These are phyloP conservation scores for Rostrohypoxylon terebratum DNA, from an alignment of 495 filamentous ascomycete genomes.

Conservation along the genomic window DNA sequence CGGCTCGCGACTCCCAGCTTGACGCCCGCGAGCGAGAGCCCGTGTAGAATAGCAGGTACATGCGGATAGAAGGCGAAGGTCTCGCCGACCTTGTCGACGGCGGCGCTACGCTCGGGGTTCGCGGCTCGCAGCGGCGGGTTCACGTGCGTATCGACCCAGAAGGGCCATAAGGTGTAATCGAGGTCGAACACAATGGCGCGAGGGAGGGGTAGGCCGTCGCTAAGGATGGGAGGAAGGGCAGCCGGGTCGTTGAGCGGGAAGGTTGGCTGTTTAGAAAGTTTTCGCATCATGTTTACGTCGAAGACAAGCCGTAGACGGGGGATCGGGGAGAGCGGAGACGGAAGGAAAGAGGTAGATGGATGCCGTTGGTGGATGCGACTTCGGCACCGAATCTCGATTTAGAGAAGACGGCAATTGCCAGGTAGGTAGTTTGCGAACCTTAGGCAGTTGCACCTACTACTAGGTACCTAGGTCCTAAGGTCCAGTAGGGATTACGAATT, in stretches of 20 bases:
- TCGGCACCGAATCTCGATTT: not conserved
- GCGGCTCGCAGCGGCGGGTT: slow-evolving; percentile 76
- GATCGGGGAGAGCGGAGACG: not conserved
- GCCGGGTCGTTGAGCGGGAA: slow-evolving; percentile 18
- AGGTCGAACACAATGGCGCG: slow-evolving; percentile 91
- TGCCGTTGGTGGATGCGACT: not conserved
- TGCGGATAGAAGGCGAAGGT: slow-evolving; percentile 84
- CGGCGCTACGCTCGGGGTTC: slow-evolving; percentile 63
- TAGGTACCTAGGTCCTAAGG: too few relatives aligned
- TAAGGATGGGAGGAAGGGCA: slow-evolving; percentile 57
- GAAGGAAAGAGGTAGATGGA: not conserved
- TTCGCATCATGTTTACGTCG: slow-evolving; percentile 24
- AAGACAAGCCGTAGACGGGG: not conserved
- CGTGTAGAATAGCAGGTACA: slow-evolving; percentile 76
- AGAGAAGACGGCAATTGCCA: not conserved
- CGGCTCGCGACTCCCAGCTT: slow-evolving; percentile 83
- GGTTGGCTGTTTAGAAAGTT: slow-evolving; percentile 48
- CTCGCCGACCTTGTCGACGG: slow-evolving; percentile 75
- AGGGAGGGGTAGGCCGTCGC: slow-evolving; percentile 83
- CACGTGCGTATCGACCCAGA: slow-evolving; percentile 96
- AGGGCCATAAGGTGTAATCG: slow-evolving; percentile 97
- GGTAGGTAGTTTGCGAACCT: not conserved
- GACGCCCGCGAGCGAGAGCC: slow-evolving; percentile 65
- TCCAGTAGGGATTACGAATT: not conserved
- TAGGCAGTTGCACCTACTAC: not conserved